These are phyloP conservation scores for Iberis pinnata DNA, from an alignment of 345 rosid species.

Conservation along the genomic window DNA sequence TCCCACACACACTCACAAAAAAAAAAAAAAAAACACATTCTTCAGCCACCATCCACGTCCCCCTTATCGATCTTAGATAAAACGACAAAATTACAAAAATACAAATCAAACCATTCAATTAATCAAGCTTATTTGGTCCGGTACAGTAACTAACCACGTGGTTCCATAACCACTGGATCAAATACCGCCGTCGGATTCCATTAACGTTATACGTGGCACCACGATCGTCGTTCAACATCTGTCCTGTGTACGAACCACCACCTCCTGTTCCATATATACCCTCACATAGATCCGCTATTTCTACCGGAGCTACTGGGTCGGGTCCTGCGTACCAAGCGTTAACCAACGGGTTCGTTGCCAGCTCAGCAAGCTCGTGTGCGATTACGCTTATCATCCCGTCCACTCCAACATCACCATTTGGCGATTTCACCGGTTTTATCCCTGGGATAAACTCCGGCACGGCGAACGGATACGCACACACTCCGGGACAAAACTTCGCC, in stretches of 20 bases:
- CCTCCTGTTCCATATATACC: slow-evolving; percentile 97
- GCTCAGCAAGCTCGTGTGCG: slow-evolving; percentile 91
- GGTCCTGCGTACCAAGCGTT: slow-evolving; percentile 97
- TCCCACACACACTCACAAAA: no score
- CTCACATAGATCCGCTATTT: slow-evolving; percentile 92
- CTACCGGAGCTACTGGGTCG: slow-evolving; percentile 86
- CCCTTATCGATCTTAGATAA: slow-evolving; percentile 1
- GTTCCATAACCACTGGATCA: slow-evolving; percentile 98
- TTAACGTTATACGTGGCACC: slow-evolving; percentile 88
- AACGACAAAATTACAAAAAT: slow-evolving; percentile 9
- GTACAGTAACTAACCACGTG: slow-evolving; percentile 69
- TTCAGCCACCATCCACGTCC: background rate
- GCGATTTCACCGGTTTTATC: slow-evolving; percentile 59
- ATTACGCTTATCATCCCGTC: slow-evolving; percentile 98
- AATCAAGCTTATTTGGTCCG: slow-evolving; percentile 92
- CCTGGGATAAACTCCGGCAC: slow-evolving; percentile 63
- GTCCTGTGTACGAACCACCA: slow-evolving; percentile 95
- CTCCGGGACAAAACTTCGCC: slow-evolving; percentile 76
- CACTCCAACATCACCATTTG: slow-evolving; percentile 79
- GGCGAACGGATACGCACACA: slow-evolving; percentile 93
- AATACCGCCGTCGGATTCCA: slow-evolving; percentile 72
- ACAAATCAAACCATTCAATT: slow-evolving; percentile 26
- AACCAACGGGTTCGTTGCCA: slow-evolving; percentile 85
- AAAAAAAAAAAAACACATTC: no score
- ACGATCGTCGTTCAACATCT: slow-evolving; percentile 49